These are phyloP conservation scores for Grosmannia clavigera DNA, from an alignment of 2,329 filamentous ascomycete species.

Conservation along the genomic window DNA sequence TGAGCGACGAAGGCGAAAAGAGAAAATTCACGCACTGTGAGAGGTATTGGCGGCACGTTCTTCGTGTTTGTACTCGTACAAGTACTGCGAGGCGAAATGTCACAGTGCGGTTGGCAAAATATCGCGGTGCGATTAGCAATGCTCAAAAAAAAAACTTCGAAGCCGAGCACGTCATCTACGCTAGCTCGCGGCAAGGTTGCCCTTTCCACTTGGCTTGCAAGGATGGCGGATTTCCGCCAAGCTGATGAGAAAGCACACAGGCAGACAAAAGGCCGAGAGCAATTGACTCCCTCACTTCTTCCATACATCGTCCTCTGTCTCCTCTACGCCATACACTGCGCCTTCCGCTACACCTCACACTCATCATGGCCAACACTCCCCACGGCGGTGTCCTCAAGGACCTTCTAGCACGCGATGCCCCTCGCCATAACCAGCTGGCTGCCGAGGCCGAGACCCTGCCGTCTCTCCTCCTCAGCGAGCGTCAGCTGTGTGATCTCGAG, in stretches of 20 bases:
- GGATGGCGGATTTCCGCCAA: neutral
- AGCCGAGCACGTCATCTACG: conserved; percentile 14
- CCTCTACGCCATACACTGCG: neutral
- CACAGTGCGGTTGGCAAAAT: too few species aligned
- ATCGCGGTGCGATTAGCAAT: neutral
- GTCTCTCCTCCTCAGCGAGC: conserved; percentile 74
- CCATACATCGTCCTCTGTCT: neutral
- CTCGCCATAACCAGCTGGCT: conserved; percentile 65
- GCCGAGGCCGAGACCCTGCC: conserved; percentile 79
- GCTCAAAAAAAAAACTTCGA: conserved; percentile 1
- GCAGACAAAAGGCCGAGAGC: neutral
- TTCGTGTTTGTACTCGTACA: too few species aligned
- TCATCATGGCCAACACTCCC: conserved; percentile 55
- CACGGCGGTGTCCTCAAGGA: conserved; percentile 97
- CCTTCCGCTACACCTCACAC: neutral
- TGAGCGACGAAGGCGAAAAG: neutral
- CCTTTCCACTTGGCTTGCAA: neutral
- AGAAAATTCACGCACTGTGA: neutral
- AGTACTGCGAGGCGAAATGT: too few species aligned
- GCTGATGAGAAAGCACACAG: neutral
- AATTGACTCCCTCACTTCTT: neutral
- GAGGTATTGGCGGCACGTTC: too few species aligned
- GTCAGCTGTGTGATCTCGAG: conserved; percentile 95
- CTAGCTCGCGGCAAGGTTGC: conserved; percentile 6
- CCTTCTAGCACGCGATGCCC: conserved; percentile 83